Percentiles rank a stretch among this genome's conserved stretches.
Conservation (phyloP, 257 asterid genomes). For the Cordia subcordata region DNA sequence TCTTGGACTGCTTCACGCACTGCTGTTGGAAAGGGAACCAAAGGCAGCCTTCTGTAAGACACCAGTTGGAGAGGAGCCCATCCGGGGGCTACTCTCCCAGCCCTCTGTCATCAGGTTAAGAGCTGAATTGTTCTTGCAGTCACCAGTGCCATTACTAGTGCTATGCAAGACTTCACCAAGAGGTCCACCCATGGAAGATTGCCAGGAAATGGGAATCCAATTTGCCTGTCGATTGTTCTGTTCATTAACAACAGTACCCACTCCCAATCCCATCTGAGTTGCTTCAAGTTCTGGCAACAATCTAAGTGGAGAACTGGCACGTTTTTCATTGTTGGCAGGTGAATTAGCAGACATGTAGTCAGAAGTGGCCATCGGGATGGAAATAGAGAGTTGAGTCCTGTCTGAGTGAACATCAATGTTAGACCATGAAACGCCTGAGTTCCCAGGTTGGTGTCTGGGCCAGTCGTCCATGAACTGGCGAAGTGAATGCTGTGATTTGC, state of each 20-base stretch:
- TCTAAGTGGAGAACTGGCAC: conserved; percentile 35
- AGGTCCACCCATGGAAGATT: conserved; percentile 79
- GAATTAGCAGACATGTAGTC: conserved; percentile 59
- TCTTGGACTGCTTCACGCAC: conserved; percentile 80
- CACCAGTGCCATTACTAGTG: conserved; percentile 25
- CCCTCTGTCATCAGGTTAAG: conserved; percentile 54
- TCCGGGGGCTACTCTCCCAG: conserved; percentile 58
- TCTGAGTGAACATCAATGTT: conserved; percentile 37
- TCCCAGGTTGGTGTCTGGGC: conserved; percentile 39
- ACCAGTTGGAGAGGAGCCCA: conserved; percentile 83
- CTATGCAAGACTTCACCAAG: conserved; percentile 82
- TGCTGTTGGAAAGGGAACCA: conserved; percentile 77
- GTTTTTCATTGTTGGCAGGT: conserved; percentile 37
- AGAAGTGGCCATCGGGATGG: conserved; percentile 45
- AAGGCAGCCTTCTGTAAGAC: conserved; percentile 70
- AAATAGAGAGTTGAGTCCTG: conserved; percentile 70
- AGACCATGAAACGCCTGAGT: conserved; percentile 34
- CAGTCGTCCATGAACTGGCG: conserved; percentile 73
- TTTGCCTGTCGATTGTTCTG: conserved; percentile 29
- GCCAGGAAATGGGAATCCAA: conserved; percentile 82
- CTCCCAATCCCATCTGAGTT: conserved; percentile 58
- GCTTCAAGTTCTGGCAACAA: conserved; percentile 40
- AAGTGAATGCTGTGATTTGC: conserved; percentile 34
- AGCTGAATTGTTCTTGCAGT: conserved; percentile 31
- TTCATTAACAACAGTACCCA: conserved; percentile 28